These are phyloP conservation scores for Porcisia hertigi DNA, from an alignment of 208 protist genomes.

Conservation along the genomic window DNA sequence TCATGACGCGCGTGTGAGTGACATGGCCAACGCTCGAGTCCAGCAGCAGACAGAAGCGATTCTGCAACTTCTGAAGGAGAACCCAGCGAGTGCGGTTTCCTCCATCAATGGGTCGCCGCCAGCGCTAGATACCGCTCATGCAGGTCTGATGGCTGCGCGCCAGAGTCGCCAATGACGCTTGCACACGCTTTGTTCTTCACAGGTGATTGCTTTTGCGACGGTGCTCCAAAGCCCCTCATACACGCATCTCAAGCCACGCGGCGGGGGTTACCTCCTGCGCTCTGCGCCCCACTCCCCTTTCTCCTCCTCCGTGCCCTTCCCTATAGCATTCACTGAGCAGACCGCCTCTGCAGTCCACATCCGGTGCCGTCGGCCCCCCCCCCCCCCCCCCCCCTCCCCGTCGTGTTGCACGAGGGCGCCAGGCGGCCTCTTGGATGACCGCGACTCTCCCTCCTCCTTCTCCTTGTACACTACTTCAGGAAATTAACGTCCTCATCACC, in stretches of 20 bases:
- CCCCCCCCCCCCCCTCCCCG: too few relatives aligned
- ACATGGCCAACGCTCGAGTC: not conserved
- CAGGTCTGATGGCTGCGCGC: not conserved
- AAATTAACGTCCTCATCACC: not conserved
- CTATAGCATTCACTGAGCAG: not conserved
- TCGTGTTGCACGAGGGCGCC: not conserved
- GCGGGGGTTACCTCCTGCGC: not conserved
- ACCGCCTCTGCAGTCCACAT: not conserved
- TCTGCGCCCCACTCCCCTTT: not conserved
- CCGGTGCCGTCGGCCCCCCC: too few relatives aligned
- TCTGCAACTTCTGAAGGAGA: constrained; percentile 9
- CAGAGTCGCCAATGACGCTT: not conserved
- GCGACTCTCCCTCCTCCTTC: not conserved
- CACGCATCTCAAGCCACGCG: not conserved
- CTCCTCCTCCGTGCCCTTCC: not conserved
- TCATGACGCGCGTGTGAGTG: not conserved
- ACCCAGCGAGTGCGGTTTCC: not conserved
- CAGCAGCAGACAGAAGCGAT: constrained; percentile 20
- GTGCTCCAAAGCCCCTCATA: not conserved
- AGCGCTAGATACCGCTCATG: not conserved
- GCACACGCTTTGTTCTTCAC: not conserved
- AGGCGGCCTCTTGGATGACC: too few relatives aligned
- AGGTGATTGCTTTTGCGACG: not conserved
- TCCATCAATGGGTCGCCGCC: not conserved
- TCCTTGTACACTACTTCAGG: not conserved